phyloP scores from a whole-genome alignment of 2,329 filamentous ascomycete genomes.

The Fusarium begoniae region DNA sequence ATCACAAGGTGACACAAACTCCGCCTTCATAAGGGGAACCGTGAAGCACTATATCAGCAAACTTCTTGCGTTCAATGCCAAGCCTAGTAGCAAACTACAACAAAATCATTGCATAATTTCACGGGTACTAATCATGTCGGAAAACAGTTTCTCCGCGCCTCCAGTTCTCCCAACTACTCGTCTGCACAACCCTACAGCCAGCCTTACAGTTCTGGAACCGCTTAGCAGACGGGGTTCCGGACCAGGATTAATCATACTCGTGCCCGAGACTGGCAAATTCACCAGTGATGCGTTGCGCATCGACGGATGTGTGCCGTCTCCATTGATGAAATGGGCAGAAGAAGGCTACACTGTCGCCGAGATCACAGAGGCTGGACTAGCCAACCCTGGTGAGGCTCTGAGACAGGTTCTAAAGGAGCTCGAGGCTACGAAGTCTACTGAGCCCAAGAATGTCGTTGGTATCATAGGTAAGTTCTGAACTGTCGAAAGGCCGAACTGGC shows the following conservation, averaged over 20 bases:
- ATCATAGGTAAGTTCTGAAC: slow-evolving; percentile 44
- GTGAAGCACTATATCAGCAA: not conserved
- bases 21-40: not conserved
- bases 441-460: slow-evolving; percentile 49
- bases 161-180: not conserved
- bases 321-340: slow-evolving; percentile 74
- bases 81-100: not conserved
- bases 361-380: slow-evolving; percentile 5
- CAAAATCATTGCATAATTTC: not conserved
- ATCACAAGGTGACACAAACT: not conserved
- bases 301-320: slow-evolving; percentile 56
- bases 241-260: slow-evolving; percentile 46
- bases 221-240: slow-evolving; percentile 29
- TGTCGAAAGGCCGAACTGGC: fast-evolving
- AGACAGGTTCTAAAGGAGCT: slow-evolving; percentile 15
- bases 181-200: not conserved
- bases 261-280: slow-evolving; percentile 16
- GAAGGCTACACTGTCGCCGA: slow-evolving; percentile 70
- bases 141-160: not conserved
- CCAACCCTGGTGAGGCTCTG: not conserved
- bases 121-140: not conserved
- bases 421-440: slow-evolving; percentile 28
- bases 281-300: slow-evolving; percentile 32
- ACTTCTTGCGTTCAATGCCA: not conserved
- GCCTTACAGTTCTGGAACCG: not conserved